Percentiles rank a stretch among this genome's conserved stretches.
These are phyloP conservation scores for Xylaria nigripes DNA, from an alignment of 495 filamentous ascomycete species.

Conservation along the genomic window DNA sequence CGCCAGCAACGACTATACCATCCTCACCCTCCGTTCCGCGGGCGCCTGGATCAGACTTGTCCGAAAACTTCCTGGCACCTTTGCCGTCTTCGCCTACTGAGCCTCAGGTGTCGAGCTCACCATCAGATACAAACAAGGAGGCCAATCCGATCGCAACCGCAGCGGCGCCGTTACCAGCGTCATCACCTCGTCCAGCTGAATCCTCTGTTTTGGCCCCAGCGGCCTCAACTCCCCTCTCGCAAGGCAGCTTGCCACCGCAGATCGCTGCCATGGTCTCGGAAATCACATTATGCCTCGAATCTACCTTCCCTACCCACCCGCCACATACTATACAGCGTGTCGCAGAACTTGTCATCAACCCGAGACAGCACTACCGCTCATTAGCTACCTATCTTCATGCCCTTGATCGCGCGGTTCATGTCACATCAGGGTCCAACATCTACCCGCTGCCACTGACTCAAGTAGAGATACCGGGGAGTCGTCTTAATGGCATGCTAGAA, in stretches of 20 bases:
- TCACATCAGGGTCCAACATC: constrained; percentile 69
- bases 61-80: constrained; percentile 45
- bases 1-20: constrained; percentile 26
- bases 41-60: constrained; percentile 40
- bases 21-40: constrained; percentile 23
- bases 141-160: constrained; percentile 29
- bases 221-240: constrained; percentile 14
- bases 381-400: constrained; percentile 82
- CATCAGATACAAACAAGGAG: constrained; percentile 43
- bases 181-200: neutral
- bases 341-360: constrained; percentile 77
- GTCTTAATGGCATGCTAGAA: constrained; percentile 55
- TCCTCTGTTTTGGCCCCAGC: constrained; percentile 8
- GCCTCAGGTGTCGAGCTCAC: constrained; percentile 37
- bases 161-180: constrained; percentile 14
- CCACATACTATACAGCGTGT: constrained; percentile 92
- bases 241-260: constrained; percentile 50
- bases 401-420: constrained; percentile 82
- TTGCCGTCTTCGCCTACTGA: constrained; percentile 42
- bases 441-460: constrained; percentile 75
- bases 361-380: constrained; percentile 68
- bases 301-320: constrained; percentile 63
- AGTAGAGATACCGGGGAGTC: constrained; percentile 31
- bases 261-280: constrained; percentile 54
- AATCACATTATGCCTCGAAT: constrained; percentile 58